Base-by-base conservation (phyloP, 176 grass and related monocot genomes). In the Saccharum officinarum region DNA sequence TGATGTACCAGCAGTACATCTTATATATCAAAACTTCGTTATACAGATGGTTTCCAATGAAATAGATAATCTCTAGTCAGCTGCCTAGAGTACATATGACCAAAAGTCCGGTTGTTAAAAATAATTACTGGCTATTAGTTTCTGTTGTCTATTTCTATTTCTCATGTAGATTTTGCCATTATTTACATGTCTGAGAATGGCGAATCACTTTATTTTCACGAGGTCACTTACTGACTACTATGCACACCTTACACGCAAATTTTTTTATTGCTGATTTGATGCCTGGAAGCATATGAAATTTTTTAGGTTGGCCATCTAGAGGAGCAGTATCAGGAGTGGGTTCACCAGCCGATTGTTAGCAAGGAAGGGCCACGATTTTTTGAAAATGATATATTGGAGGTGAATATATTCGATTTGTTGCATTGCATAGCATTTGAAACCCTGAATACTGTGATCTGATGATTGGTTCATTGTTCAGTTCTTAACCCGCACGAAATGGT, bases 301-400 rank as follows among this genome's bases (percentile, higher is more conserved):
- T 71, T 89, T 7, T 72, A 98, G 96, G 96, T 98, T 52, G 96
- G 96, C 20, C 89, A 94, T 85, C 88, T 98, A 41, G 93, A 90
- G 65, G 93, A 94, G 78, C 80, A 87, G 12, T 95, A 98, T 42
- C 89, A 95, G 82, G 93, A 98, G 34, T 98, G 96, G 96, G 91
- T 95, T 88, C 96, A 98, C 77, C 93, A 94, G 83, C 96, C 93
- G 20, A 98, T 98, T 87, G 93, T 94, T 84, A 92, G 93, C 88
- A 98, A 93, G 82, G 93, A 95, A 81, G 96, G 96, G 34, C 96
- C 96, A 76, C 85, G 93, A 0, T 95, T 98, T 88, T 98, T 95
- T 65, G 85, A 75, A 84, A 98, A 95, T 83, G 88, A 90, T 82
- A 46, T 92, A 44, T 85, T 98, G 47, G 96, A 98, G 93, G 96